Conservation (phyloP, 2,329 filamentous ascomycete genomes). For the Fusarium mundagurra region DNA sequence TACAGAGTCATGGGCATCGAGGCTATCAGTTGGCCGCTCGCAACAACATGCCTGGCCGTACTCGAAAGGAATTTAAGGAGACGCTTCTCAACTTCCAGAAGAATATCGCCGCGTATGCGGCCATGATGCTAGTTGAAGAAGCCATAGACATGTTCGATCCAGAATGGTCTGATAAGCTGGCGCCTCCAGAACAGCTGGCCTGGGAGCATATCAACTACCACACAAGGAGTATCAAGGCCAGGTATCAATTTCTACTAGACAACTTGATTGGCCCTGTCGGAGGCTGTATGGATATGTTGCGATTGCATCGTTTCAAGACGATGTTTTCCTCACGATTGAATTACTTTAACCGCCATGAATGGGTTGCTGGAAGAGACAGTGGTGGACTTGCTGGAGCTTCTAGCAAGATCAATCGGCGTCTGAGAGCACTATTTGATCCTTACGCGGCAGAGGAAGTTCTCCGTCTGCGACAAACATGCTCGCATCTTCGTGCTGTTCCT, state of each 20-base stretch:
- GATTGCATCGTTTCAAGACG: slow-evolving; percentile 23
- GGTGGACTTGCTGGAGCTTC: background rate
- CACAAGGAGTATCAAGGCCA: background rate
- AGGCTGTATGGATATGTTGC: slow-evolving; percentile 17
- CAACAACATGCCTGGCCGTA: too few species aligned
- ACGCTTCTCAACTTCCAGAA: background rate
- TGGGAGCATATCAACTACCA: slow-evolving; percentile 19
- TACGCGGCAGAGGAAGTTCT: background rate
- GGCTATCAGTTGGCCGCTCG: background rate
- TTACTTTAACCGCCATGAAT: background rate
- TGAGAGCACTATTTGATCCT: slow-evolving; percentile 4
- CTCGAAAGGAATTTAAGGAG: background rate
- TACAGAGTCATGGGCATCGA: background rate
- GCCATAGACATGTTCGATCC: background rate
- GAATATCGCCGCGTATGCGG: background rate
- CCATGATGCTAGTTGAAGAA: background rate
- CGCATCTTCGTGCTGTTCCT: background rate
- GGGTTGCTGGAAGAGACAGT: background rate
- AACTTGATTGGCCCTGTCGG: slow-evolving; percentile 4
- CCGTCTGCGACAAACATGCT: background rate
- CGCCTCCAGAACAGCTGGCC: background rate
- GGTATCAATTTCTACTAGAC: slow-evolving; percentile 11
- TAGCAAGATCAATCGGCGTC: background rate
- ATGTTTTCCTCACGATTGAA: background rate
- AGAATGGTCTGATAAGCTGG: background rate